A percentile compares a stretch with the other conserved stretches of the same genome.
phyloP scores from a whole-genome alignment of 2,329 filamentous ascomycete species.

The Colletotrichum chrysophilum region DNA sequence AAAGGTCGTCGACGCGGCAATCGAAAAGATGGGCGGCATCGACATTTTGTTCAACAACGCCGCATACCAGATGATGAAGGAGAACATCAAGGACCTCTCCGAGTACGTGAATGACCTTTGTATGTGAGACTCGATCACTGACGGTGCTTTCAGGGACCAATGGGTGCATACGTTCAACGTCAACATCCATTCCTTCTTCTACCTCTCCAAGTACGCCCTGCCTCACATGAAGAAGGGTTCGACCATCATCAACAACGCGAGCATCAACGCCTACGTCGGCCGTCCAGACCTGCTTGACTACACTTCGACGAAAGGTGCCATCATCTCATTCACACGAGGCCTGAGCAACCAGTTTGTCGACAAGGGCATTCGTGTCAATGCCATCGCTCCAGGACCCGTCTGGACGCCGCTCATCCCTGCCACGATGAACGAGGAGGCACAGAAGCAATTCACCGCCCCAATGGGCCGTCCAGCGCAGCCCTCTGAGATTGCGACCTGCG shows the following conservation, averaged over 20 bases:
- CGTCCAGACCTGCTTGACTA: constrained; percentile 83
- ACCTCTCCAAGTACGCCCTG: constrained; percentile 77
- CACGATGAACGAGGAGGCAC: constrained; percentile 73
- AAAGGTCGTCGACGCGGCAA: constrained; percentile 69
- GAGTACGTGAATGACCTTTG: constrained; percentile 54
- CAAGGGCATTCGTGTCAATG: constrained; percentile 78
- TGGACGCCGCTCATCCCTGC: constrained; percentile 79
- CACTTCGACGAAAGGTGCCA: constrained; percentile 79
- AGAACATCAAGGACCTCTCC: constrained; percentile 72
- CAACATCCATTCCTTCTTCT: constrained; percentile 86
- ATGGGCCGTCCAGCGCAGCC: constrained; percentile 82
- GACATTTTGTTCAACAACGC: constrained; percentile 80
- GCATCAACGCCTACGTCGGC: constrained; percentile 83
- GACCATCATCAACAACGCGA: constrained; percentile 85
- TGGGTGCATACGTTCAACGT: constrained; percentile 82
- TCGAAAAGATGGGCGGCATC: constrained; percentile 70
- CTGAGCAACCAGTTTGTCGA: constrained; percentile 76
- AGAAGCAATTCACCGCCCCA: constrained; percentile 75
- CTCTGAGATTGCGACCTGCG: constrained; percentile 80
- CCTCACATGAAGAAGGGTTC: constrained; percentile 77
- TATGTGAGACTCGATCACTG: neutral
- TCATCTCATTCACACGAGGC: constrained; percentile 79
- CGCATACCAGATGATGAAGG: constrained; percentile 70
- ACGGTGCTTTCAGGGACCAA: constrained; percentile 56
- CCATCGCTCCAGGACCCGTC: constrained; percentile 78